Evolutionary conservation across 225 moss, liverwort and hornwort species (phyloP), one percentile per base, ranked within the genome.

Genomic region (Marchantia polymorpha): DNA sequence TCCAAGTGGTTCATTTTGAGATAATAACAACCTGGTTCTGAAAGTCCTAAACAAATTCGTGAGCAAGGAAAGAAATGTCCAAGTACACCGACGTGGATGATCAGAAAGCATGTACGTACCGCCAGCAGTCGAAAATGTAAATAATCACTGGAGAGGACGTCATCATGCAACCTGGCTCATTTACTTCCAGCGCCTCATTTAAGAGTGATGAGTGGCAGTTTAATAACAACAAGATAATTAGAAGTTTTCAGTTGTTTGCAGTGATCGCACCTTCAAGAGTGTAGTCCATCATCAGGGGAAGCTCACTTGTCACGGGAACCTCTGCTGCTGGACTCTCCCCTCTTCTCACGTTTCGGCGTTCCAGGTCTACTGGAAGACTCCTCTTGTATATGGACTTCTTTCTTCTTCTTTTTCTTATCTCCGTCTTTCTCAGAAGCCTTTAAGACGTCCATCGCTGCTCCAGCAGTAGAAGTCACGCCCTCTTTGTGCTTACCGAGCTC

Each of bases 391-490:
- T 26, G 25, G 10, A 73, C 59, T 58, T 74, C 25, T 69, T 68
- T 65, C 51, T 77, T 64, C 11, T 78, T 64, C 49, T 22, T 74
- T 73, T 64, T 73, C 64, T 77, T 77, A 0, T 64, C 64, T 23
- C 12, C 31, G 25, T 77, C 72, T 70, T 64, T 59, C 12, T 83
- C 82, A 6, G 77, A 60, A 27, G 73, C 87, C 9, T 68, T 73
- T 55, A 87, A 65, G 16, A 77, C 77, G 23, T 84, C 87, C 65
- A 78, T 65, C n/a, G 87, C 87, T 52, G 87, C 87, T 59, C 78
- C 84, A 52, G 82, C 23, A 58, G 87, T 79, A 60, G 81, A 67
- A n/a, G 77, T 31, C 16, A 72, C 81, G 25, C 76, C 72, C 10
- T 64, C 84, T 29, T 87, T 70, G 17, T 83, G 83, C 79, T 81